Conservation (phyloP, 2,329 filamentous ascomycete species). For the Penicillium italicum region DNA sequence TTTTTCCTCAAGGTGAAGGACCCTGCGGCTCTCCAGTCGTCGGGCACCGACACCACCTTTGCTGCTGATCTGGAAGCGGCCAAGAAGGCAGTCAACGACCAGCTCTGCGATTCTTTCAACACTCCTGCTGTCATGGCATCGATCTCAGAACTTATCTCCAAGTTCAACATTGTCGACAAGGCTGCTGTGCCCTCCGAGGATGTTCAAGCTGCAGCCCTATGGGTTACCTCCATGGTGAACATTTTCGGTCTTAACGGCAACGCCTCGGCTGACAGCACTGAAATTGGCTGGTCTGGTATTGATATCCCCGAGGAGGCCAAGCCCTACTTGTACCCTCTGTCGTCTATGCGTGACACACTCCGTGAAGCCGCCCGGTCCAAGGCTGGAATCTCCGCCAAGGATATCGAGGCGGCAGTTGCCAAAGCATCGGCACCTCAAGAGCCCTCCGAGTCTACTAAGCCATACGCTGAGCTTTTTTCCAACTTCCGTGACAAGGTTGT, state of each 20-base stretch:
- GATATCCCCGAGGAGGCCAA: conserved; percentile 59
- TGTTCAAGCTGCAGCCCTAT: conserved; percentile 61
- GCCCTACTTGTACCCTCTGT: conserved; percentile 58
- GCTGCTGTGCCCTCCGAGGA: conserved; percentile 46
- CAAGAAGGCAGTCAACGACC: conserved; percentile 57
- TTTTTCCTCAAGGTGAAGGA: conserved; percentile 61
- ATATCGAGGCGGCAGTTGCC: conserved; percentile 40
- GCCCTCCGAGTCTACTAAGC: conserved; percentile 31
- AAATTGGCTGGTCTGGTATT: conserved; percentile 63
- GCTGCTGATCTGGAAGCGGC: conserved; percentile 50
- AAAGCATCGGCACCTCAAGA: conserved; percentile 23
- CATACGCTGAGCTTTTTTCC: conserved; percentile 49
- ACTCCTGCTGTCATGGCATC: conserved; percentile 73
- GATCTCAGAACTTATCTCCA: conserved; percentile 73
- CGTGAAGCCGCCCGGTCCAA: conserved; percentile 54
- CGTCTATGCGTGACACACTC: conserved; percentile 56
- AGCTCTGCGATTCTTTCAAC: conserved; percentile 81
- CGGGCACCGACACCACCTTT: conserved; percentile 38
- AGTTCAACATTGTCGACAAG: conserved; percentile 62
- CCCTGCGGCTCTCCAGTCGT: conserved; percentile 31
- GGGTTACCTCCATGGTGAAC: conserved; percentile 78
- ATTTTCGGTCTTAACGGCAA: conserved; percentile 69
- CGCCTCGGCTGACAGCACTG: conserved; percentile 32
- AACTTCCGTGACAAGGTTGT: conserved; percentile 41
- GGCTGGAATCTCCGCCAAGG: conserved; percentile 38